A percentile compares a stretch with the other conserved stretches of the same genome.
Conservation (phyloP, 371 early-diverging fungal species). For the Actinomucor elegans region DNA sequence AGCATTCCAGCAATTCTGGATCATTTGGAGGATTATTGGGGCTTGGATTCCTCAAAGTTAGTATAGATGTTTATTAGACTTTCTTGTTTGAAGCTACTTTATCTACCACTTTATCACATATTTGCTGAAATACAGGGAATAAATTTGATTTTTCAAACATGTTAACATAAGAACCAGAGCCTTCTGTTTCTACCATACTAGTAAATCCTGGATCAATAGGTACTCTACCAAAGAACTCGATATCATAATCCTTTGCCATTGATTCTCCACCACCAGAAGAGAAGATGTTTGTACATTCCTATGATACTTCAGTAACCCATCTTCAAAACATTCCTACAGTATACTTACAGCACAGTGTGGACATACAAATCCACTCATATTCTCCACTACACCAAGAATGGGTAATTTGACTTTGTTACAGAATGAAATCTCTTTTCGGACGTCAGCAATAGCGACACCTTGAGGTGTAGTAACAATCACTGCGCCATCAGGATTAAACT, state of each 20-base stretch:
- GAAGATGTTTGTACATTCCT: conserved; percentile 92
- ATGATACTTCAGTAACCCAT: neutral
- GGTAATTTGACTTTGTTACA: conserved; percentile 79
- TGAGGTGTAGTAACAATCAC: conserved; percentile 87
- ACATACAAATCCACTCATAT: conserved; percentile 93
- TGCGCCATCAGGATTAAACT: conserved; percentile 77
- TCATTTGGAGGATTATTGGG: conserved; percentile 79
- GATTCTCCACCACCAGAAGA: conserved; percentile 92
- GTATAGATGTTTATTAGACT: neutral
- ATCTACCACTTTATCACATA: conserved; percentile 50
- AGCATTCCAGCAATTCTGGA: conserved; percentile 83
- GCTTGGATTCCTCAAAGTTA: conserved; percentile 44
- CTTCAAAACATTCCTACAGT: neutral
- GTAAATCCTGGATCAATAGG: conserved; percentile 86
- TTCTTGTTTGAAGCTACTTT: conserved; percentile 14
- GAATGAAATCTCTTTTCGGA: conserved; percentile 84
- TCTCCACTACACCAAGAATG: conserved; percentile 90
- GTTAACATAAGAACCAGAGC: conserved; percentile 48
- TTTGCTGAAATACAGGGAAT: conserved; percentile 60
- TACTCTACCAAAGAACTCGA: conserved; percentile 80
- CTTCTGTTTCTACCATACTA: conserved; percentile 63
- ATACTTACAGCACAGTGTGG: conserved; percentile 75
- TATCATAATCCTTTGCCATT: conserved; percentile 77
- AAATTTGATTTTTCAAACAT: conserved; percentile 61
- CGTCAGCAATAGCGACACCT: conserved; percentile 83